phyloP scores from a whole-genome alignment of 1,139 yeast species.

The Zygosaccharomyces sapae region DNA sequence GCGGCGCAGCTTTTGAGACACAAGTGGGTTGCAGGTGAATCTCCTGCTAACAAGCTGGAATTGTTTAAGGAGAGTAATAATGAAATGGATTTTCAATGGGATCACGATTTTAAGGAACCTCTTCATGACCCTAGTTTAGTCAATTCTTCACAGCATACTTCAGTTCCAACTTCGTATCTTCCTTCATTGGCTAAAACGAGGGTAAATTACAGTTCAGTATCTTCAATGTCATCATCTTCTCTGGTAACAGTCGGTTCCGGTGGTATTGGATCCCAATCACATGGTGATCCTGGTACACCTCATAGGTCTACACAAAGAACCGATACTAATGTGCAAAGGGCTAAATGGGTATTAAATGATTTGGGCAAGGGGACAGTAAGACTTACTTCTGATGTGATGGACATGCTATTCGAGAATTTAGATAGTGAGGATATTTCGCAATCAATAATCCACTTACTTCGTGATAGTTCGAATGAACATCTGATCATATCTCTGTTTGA shows the following conservation, averaged over 20 bases:
- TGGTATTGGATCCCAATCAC: neutral
- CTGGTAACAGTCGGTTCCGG: neutral
- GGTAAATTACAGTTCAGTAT: slow-evolving; percentile 4
- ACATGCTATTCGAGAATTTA: slow-evolving; percentile 3
- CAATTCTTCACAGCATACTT: slow-evolving; percentile 3
- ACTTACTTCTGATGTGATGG: neutral
- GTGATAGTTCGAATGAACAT: slow-evolving; percentile 3
- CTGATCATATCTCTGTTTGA: slow-evolving; percentile 14
- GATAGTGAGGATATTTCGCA: slow-evolving; percentile 6
- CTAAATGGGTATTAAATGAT: neutral
- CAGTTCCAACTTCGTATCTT: slow-evolving; percentile 3
- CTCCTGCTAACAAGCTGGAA: slow-evolving; percentile 17
- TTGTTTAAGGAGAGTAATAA: slow-evolving; percentile 23
- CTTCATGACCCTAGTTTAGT: slow-evolving; percentile 2
- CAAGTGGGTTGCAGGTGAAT: slow-evolving; percentile 24
- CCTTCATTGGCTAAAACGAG: slow-evolving; percentile 6
- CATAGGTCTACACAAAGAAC: neutral
- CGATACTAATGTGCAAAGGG: neutral
- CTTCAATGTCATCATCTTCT: slow-evolving; percentile 4
- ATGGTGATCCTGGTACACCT: neutral
- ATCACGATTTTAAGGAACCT: slow-evolving; percentile 27
- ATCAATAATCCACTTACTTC: slow-evolving; percentile 7
- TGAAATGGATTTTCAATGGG: slow-evolving; percentile 29
- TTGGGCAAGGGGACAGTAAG: slow-evolving; percentile 2
- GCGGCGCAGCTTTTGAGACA: slow-evolving; percentile 30